Conservation (phyloP, 805 yeast genomes). For the Candida sphagnicola region DNA sequence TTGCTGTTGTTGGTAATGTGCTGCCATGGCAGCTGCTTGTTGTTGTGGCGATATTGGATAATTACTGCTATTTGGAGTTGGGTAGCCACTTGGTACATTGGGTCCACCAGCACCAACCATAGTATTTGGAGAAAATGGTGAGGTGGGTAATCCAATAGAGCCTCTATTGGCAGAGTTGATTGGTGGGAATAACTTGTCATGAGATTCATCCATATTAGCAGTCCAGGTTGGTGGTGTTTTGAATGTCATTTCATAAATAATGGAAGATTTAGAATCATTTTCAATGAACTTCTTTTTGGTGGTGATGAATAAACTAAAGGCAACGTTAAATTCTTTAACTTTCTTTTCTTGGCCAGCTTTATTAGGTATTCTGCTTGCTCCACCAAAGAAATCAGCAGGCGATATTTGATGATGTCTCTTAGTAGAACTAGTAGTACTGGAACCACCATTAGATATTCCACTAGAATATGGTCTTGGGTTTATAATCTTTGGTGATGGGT, state of each 20-base stretch:
- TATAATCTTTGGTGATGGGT: constrained; percentile 31
- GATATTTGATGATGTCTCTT: constrained; percentile 36
- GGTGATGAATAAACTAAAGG: constrained; percentile 52
- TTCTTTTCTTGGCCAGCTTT: constrained; percentile 31
- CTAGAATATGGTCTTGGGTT: constrained; percentile 29
- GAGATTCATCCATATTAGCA: constrained; percentile 53
- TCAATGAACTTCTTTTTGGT: constrained; percentile 31
- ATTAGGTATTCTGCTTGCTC: constrained; percentile 35
- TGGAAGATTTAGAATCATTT: constrained; percentile 14
- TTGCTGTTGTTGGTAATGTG: constrained; percentile 35
- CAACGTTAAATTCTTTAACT: constrained; percentile 31
- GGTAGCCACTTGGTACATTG: constrained; percentile 12
- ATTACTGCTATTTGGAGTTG: constrained; percentile 15
- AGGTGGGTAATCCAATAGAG: constrained; percentile 11
- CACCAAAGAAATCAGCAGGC: constrained; percentile 41
- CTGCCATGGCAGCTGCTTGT: constrained; percentile 26
- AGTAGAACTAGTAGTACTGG: constrained; percentile 9
- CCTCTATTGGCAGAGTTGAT: constrained; percentile 15
- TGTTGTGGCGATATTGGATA: constrained; percentile 27
- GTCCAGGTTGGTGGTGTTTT: constrained; percentile 79
- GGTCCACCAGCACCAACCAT: constrained; percentile 16
- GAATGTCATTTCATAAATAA: constrained; percentile 57
- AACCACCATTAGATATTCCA: constrained; percentile 14
- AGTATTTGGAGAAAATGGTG: constrained; percentile 31
- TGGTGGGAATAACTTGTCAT: constrained; percentile 49